Evolutionary conservation across 441 rosid species (phyloP).

Genomic region (Croton setiger): DNA sequence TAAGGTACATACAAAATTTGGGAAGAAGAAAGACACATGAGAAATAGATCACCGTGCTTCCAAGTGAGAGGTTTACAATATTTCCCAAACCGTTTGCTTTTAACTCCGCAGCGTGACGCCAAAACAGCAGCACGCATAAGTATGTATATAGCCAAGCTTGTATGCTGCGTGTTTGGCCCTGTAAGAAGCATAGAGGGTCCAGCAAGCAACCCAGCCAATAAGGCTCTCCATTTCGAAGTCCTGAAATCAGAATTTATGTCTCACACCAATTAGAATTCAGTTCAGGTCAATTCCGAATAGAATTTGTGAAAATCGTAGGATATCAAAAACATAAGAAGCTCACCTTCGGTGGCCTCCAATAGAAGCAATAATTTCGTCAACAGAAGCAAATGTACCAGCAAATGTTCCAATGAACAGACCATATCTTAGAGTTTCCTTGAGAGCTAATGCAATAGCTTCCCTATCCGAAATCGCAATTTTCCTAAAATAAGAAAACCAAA

Average conservation of each 20-base stretch:
- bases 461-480: constrained; percentile 49
- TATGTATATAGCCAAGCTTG: constrained; percentile 79
- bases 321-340: constrained; percentile 1
- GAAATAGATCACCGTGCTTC: constrained; percentile 94
- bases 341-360: constrained; percentile 74
- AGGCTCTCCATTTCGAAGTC: constrained; percentile 83
- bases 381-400: constrained; percentile 81
- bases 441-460: constrained; percentile 61
- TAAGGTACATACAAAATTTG: constrained; percentile 68
- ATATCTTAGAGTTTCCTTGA: constrained; percentile 83
- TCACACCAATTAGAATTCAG: constrained; percentile 17
- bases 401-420: constrained; percentile 91
- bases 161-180: constrained; percentile 75
- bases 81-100: constrained; percentile 71
- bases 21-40: constrained; percentile 93
- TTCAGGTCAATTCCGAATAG: not conserved
- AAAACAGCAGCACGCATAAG: constrained; percentile 94
- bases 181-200: constrained; percentile 96
- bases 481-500: constrained; percentile 28
- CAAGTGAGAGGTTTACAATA: constrained; percentile 91
- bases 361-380: constrained; percentile 70
- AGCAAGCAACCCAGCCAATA: constrained; percentile 81
- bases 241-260: constrained; percentile 31
- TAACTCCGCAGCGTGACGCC: constrained; percentile 90
- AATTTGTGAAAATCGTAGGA: not conserved